These are phyloP conservation scores for Ceriops decandra DNA, from an alignment of 345 rosid species.

Conservation along the genomic window DNA sequence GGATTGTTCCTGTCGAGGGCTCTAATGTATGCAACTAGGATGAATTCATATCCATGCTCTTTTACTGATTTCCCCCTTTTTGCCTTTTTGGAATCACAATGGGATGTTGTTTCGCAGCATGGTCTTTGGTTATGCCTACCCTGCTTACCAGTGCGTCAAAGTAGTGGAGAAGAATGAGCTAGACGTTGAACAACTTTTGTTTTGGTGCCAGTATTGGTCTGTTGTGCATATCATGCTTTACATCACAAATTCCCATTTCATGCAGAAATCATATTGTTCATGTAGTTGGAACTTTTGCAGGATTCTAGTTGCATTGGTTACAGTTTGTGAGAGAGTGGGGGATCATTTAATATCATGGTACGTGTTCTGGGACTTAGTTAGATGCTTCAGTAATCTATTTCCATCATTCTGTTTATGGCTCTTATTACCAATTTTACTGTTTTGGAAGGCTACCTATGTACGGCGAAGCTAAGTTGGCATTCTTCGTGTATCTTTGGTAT, in stretches of 20 bases:
- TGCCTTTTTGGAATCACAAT: too few species aligned
- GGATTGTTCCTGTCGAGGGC: slow-evolving; percentile 45
- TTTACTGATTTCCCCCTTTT: neutral
- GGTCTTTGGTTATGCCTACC: slow-evolving; percentile 73
- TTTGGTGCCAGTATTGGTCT: slow-evolving; percentile 89
- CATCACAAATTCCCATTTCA: neutral
- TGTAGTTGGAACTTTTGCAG: slow-evolving; percentile 26
- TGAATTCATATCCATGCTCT: too few species aligned
- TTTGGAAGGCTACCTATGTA: slow-evolving; percentile 75
- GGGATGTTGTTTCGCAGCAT: slow-evolving; percentile 34
- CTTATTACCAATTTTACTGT: neutral
- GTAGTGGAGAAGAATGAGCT: slow-evolving; percentile 51
- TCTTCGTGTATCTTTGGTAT: slow-evolving; percentile 72
- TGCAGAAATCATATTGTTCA: neutral
- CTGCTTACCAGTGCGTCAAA: slow-evolving; percentile 77
- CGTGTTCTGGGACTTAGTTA: neutral
- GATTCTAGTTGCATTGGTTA: slow-evolving; percentile 71
- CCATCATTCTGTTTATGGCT: neutral
- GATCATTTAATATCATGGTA: slow-evolving; percentile 74
- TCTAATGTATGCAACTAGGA: slow-evolving; percentile 24
- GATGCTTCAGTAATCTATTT: neutral
- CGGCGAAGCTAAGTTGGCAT: slow-evolving; percentile 73
- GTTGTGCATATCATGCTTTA: neutral
- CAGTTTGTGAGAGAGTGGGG: slow-evolving; percentile 66
- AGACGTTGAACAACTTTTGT: slow-evolving; percentile 51